Conservation (phyloP, 306 rosid genomes). For the Hylodesmum podocarpum region DNA sequence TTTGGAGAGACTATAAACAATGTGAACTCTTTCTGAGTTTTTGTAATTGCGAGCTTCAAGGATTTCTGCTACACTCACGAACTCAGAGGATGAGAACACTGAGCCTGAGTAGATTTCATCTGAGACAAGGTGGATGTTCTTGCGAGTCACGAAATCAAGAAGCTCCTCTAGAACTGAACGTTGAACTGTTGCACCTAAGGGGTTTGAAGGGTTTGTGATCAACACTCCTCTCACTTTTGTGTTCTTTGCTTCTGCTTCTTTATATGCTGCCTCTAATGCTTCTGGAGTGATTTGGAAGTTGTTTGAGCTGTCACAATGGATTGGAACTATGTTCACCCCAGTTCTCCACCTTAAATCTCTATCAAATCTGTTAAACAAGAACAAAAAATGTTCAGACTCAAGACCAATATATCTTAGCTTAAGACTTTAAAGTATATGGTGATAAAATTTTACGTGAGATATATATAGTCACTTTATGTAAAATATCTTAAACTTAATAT, state of each 20-base stretch:
- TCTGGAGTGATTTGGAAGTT: slow-evolving; percentile 69
- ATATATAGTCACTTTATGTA: too few relatives aligned
- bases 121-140: slow-evolving; percentile 86
- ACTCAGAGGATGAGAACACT: slow-evolving; percentile 61
- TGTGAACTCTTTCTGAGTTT: slow-evolving; percentile 72
- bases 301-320: slow-evolving; percentile 78
- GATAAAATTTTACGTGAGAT: not conserved
- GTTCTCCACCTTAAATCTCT: slow-evolving; percentile 98
- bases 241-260: slow-evolving; percentile 52
- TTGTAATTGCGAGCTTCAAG: slow-evolving; percentile 44
- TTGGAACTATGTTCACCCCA: slow-evolving; percentile 80
- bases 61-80: slow-evolving; percentile 76
- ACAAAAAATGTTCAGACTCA: not conserved
- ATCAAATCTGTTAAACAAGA: slow-evolving; percentile 56
- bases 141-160: slow-evolving; percentile 59
- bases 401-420: not conserved
- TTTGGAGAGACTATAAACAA: slow-evolving; percentile 89
- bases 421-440: not conserved
- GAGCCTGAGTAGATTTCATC: slow-evolving; percentile 98
- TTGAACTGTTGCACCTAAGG: slow-evolving; percentile 74
- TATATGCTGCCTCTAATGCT: slow-evolving; percentile 71
- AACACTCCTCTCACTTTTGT: slow-evolving; percentile 67
- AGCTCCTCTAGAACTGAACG: slow-evolving; percentile 55
- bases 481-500: too few relatives aligned
- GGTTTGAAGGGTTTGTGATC: slow-evolving; percentile 92